Base-by-base conservation (phyloP, 1,284 basidiomycete species). In the Baeospora myosura region DNA sequence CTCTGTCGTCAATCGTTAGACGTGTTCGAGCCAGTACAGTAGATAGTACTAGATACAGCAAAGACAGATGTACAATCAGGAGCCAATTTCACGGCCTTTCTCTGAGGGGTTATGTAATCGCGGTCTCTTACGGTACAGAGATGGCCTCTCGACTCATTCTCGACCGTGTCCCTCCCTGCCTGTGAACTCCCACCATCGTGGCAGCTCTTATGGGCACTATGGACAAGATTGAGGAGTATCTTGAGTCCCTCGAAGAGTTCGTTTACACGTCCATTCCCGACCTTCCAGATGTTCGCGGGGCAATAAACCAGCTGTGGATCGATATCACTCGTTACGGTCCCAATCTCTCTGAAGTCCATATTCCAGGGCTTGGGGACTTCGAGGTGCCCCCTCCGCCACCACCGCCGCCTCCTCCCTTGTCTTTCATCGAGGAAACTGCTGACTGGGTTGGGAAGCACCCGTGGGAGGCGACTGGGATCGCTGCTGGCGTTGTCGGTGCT, bases 271-370 rank as follows among this genome's bases (percentile, higher is more conserved):
- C 81, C 2, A 55, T 83, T n/a, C 64, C 71, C 18, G 64, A 72
- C 22, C 76, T 74, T 6, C 76, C 78, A 23, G 74, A 68, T 49
- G 64, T 88, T 40, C 72, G 74, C 40, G 77, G 83, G 46, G 72
- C 75, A 16, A 60, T 81, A n/a, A 71, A 79, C 49, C 72, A 79
- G 31, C 67, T 88, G 42, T 88, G 82, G 81, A 63, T 76, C 20
- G 86, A 89, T 55, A 76, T 89, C 49, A 72, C 81, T 38, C 78
- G 86, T 39, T 88, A 84, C 58, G 84, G 86, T 20, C 86, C 84
- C 16, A 62, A 72, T 38, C 68, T 88, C 43, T 76, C 78, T 24
- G 72, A 80, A 20, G 68, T 83, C 22, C 70, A 65, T 47, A 61
- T 83, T 28, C 78, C 81, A n/a, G 70, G 71, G 31, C 68, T 87